A percentile compares a stretch with the other conserved stretches of the same genome.
Conservation (phyloP, 176 grass and related monocot species). For the Raddia distichophylla region DNA sequence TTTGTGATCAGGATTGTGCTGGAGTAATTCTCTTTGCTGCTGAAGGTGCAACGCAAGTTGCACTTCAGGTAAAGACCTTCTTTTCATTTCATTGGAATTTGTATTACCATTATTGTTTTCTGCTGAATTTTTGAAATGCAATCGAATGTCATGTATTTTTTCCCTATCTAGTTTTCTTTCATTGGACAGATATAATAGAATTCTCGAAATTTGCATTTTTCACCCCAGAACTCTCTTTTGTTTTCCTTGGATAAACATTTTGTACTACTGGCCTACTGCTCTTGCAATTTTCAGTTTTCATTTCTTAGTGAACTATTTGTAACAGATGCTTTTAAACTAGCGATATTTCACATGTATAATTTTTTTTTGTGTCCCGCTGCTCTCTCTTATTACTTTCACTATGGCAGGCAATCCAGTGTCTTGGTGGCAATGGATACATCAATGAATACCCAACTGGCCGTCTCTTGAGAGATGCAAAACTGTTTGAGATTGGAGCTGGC, state of each 20-base stretch:
- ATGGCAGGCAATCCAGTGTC: constrained; percentile 90
- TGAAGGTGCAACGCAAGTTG: constrained; percentile 94
- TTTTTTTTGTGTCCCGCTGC: constrained; percentile 11
- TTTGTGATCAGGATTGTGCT: constrained; percentile 74
- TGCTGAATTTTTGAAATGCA: background rate
- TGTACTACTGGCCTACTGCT: background rate
- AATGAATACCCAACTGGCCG: constrained; percentile 97
- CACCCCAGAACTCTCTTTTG: background rate
- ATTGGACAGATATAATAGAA: background rate
- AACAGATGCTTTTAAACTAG: background rate
- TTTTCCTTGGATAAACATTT: background rate
- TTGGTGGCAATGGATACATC: constrained; percentile 96
- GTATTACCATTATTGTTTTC: background rate
- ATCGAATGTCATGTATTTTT: background rate
- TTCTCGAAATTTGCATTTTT: constrained; percentile 1
- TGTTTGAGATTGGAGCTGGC: constrained; percentile 98
- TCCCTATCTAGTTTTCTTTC: background rate
- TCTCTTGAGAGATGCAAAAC: constrained; percentile 96
- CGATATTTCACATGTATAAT: constrained; percentile 10
- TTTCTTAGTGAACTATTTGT: background rate
- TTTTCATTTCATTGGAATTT: constrained; percentile 16
- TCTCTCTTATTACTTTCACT: constrained; percentile 33
- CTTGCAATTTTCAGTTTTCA: background rate
- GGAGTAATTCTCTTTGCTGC: constrained; percentile 92
- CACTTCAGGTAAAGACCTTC: constrained; percentile 72